A percentile compares a stretch with the other conserved stretches of the same genome.
Evolutionary conservation across 257 asterid species (phyloP).

Genomic region (Solanum virginianum): DNA sequence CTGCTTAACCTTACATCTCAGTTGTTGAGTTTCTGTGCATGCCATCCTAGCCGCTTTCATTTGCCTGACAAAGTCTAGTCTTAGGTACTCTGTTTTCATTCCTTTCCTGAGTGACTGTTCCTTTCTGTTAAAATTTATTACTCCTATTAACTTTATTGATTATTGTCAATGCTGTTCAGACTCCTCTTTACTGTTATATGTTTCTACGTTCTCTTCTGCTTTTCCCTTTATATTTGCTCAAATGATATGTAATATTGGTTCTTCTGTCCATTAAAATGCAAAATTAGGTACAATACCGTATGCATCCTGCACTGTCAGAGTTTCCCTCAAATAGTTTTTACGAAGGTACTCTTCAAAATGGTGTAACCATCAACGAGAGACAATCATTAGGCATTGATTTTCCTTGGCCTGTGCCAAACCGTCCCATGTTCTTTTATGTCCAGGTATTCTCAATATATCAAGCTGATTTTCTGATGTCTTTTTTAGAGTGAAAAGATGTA

Average conservation of each 20-base stretch:
- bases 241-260: neutral
- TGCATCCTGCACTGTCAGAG: slow-evolving; percentile 98
- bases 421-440: slow-evolving; percentile 98
- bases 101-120: neutral
- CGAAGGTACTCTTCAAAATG: slow-evolving; percentile 98
- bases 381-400: slow-evolving; percentile 97
- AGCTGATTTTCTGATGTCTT: neutral
- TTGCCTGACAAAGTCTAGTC: neutral
- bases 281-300: slow-evolving; percentile 88
- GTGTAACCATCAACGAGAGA: slow-evolving; percentile 87
- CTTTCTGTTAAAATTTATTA: neutral
- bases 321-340: slow-evolving; percentile 96
- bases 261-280: neutral
- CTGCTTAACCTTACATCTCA: neutral
- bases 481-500: neutral
- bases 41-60: neutral
- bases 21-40: neutral
- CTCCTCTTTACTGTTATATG: neutral
- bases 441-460: slow-evolving; percentile 42
- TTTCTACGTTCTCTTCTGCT: neutral
- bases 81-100: neutral
- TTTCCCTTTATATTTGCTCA: neutral
- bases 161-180: neutral
- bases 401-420: slow-evolving; percentile 98
- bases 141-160: neutral